Percentiles rank a stretch among this genome's conserved stretches.
These are phyloP conservation scores for Clarireedia hainanense DNA, from an alignment of 2,329 filamentous ascomycete genomes.

Conservation along the genomic window DNA sequence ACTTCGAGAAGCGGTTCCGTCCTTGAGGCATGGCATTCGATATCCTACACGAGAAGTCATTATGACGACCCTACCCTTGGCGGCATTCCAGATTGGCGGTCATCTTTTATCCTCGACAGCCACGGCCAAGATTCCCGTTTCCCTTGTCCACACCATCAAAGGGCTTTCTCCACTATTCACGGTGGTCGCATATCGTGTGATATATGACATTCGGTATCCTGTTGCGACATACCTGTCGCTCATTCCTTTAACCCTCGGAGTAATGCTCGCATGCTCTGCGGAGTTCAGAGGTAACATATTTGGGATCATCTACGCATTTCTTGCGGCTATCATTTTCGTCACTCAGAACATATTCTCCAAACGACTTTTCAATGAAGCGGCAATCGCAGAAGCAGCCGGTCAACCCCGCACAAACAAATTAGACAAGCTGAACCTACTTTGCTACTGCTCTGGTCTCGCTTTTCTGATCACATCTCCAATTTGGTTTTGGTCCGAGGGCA, in stretches of 20 bases:
- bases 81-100: conserved; percentile 85
- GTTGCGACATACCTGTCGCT: conserved; percentile 80
- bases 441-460: conserved; percentile 91
- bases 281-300: conserved; percentile 83
- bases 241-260: conserved; percentile 86
- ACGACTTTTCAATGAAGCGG: conserved; percentile 91
- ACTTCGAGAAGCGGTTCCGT: conserved; percentile 64
- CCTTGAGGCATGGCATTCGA: conserved; percentile 76
- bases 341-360: conserved; percentile 99
- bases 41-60: conserved; percentile 75
- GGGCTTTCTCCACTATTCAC: conserved; percentile 93
- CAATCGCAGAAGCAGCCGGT: conserved; percentile 72
- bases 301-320: conserved; percentile 81
- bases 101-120: conserved; percentile 92
- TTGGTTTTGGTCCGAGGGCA: conserved; percentile 88
- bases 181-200: conserved; percentile 80
- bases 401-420: conserved; percentile 64
- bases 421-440: conserved; percentile 93
- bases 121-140: conserved; percentile 90
- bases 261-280: conserved; percentile 91
- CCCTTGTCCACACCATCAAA: conserved; percentile 96
- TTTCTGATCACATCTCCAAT: conserved; percentile 83
- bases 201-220: conserved; percentile 86
- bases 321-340: conserved; percentile 90
- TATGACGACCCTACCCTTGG: conserved; percentile 79